These are phyloP conservation scores for Colletotrichum costaricense DNA, from an alignment of 2,329 filamentous ascomycete species.

Conservation along the genomic window DNA sequence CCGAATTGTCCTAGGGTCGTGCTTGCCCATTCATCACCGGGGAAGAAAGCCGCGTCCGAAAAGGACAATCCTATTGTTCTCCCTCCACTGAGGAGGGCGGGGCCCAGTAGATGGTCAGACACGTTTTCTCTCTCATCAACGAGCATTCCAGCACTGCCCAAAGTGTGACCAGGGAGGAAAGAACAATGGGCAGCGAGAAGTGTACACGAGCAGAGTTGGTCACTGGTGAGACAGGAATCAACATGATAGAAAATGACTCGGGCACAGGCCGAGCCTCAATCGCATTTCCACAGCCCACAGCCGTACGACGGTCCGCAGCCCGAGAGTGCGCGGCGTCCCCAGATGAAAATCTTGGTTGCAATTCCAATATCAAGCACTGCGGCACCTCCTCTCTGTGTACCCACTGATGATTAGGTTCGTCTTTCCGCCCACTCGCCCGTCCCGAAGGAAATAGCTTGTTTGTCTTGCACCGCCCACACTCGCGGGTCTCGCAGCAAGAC, in stretches of 20 bases:
- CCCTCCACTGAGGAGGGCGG: too few species aligned
- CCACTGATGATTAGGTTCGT: background rate
- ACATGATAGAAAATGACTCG: constrained; percentile 11
- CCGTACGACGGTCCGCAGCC: background rate
- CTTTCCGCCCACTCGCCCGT: background rate
- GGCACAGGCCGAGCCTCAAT: constrained; percentile 11
- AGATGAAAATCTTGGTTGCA: background rate
- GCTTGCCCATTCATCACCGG: background rate
- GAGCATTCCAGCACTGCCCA: background rate
- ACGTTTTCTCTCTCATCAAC: background rate
- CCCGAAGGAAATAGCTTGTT: background rate
- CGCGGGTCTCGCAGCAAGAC: background rate
- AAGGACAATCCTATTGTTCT: background rate
- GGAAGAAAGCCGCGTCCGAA: background rate
- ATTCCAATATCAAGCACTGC: background rate
- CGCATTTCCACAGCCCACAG: background rate
- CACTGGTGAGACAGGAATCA: background rate
- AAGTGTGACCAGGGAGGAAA: background rate
- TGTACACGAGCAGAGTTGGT: background rate
- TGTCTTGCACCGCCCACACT: background rate
- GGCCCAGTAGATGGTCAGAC: too few species aligned
- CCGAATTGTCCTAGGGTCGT: background rate
- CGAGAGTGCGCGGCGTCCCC: background rate
- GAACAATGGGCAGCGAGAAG: background rate
- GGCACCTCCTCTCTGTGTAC: too few species aligned